phyloP scores from a whole-genome alignment of 2,329 filamentous ascomycete genomes.

The Penicillium sp. region DNA sequence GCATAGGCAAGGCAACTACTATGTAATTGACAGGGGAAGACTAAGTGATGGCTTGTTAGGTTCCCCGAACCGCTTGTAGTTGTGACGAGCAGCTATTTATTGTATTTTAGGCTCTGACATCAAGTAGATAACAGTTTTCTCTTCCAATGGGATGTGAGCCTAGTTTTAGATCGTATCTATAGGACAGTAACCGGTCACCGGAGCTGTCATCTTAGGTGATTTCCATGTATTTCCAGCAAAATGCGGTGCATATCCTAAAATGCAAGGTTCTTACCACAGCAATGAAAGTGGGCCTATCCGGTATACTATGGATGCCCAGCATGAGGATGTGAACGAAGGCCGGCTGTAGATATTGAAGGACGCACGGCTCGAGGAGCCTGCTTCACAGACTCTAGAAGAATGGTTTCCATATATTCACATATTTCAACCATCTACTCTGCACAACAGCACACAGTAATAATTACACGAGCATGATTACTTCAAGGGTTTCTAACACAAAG shows the following conservation, averaged over 20 bases:
- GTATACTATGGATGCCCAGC: neutral
- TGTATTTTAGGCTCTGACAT: neutral
- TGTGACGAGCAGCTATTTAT: neutral
- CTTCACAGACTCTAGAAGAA: neutral
- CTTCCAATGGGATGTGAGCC: no score
- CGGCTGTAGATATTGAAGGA: neutral
- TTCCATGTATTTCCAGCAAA: no score
- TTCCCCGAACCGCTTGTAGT: neutral
- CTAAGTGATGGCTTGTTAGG: neutral
- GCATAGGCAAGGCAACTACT: neutral
- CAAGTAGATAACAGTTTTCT: no score
- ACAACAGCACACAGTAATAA: conserved; percentile 17
- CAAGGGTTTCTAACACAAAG: conserved; percentile 36
- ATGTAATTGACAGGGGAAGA: neutral
- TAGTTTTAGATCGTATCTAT: no score
- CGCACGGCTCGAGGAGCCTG: neutral
- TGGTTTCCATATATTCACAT: neutral
- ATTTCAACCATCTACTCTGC: conserved; percentile 2
- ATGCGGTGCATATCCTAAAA: no score
- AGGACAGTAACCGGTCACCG: no score
- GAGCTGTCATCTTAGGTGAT: no score
- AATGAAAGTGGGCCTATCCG: no score
- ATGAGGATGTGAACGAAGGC: neutral
- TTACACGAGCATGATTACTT: conserved; percentile 36
- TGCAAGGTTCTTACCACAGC: no score